Percentiles rank a stretch among this genome's conserved stretches.
These are phyloP conservation scores for Trypanosoma avium DNA, from an alignment of 208 protist species.

Conservation along the genomic window DNA sequence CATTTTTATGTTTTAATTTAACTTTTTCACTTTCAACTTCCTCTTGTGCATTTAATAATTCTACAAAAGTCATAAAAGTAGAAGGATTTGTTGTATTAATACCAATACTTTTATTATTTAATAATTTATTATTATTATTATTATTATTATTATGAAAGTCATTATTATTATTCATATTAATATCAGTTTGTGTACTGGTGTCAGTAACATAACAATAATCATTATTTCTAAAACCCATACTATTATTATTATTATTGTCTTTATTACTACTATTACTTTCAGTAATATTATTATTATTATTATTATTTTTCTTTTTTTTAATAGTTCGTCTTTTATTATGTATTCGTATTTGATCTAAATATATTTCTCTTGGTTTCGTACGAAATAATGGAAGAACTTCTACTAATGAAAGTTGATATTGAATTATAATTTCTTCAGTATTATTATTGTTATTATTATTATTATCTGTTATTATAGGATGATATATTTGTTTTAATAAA, in stretches of 20 bases:
- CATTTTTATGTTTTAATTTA: not conserved
- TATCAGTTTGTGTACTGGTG: no score
- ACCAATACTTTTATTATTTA: not conserved
- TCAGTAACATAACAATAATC: no score
- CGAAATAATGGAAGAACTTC: not conserved
- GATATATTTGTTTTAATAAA: not conserved
- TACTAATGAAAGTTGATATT: not conserved
- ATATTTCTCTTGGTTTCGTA: not conserved
- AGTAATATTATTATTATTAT: not conserved
- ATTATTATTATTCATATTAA: not conserved
- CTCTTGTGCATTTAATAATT: constrained; percentile 24
- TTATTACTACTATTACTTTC: not conserved
- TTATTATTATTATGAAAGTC: not conserved
- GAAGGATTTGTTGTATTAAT: constrained; percentile 19
- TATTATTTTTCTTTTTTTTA: not conserved
- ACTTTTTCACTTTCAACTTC: not conserved
- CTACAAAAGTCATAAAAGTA: constrained; percentile 23
- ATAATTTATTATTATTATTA: not conserved
- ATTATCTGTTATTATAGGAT: not conserved
- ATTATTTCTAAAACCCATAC: not conserved
- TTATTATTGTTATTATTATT: not conserved
- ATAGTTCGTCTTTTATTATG: not conserved
- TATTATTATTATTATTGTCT: not conserved
- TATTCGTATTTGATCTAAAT: not conserved
- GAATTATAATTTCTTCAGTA: not conserved